Evolutionary conservation across 2,329 filamentous ascomycete genomes (phyloP).

Genomic region (Fusarium sp.): DNA sequence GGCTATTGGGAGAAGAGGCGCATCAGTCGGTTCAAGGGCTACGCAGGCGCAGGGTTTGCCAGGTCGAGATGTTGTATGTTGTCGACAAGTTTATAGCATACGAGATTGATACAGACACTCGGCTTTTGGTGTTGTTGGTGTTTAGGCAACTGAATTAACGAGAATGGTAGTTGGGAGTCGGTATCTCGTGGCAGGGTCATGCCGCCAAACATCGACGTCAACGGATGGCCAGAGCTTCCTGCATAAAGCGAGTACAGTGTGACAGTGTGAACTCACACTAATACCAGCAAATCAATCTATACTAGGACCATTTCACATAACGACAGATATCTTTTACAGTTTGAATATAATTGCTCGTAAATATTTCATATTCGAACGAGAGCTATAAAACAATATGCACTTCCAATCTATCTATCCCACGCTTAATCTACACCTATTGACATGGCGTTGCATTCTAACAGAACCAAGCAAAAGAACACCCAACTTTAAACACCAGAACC

Average conservation of each 20-base stretch:
- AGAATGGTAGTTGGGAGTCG: conserved; percentile 23
- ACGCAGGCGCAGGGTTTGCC: neutral
- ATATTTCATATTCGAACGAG: neutral
- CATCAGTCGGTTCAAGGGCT: conserved; percentile 43
- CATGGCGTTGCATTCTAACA: conserved; percentile 6
- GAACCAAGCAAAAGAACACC: conserved; percentile 1
- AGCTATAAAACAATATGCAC: neutral
- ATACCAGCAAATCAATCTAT: neutral
- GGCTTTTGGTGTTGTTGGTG: conserved; percentile 6
- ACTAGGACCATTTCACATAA: no score
- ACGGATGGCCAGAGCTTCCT: conserved; percentile 44
- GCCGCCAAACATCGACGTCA: conserved; percentile 46
- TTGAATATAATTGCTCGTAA: neutral
- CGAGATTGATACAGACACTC: neutral
- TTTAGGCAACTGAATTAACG: neutral
- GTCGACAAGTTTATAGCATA: neutral
- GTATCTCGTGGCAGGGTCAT: conserved; percentile 26
- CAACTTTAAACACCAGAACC: neutral
- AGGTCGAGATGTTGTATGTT: neutral
- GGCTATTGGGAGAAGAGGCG: conserved; percentile 44
- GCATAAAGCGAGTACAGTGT: conserved; percentile 31
- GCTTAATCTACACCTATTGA: conserved; percentile 28
- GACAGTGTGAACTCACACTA: conserved; percentile 36
- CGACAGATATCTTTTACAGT: neutral
- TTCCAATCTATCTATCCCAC: conserved; percentile 34